Evolutionary conservation across 257 asterid species (phyloP), one percentile per base, ranked within the genome.

Genomic region (Solanum medicagineum): DNA sequence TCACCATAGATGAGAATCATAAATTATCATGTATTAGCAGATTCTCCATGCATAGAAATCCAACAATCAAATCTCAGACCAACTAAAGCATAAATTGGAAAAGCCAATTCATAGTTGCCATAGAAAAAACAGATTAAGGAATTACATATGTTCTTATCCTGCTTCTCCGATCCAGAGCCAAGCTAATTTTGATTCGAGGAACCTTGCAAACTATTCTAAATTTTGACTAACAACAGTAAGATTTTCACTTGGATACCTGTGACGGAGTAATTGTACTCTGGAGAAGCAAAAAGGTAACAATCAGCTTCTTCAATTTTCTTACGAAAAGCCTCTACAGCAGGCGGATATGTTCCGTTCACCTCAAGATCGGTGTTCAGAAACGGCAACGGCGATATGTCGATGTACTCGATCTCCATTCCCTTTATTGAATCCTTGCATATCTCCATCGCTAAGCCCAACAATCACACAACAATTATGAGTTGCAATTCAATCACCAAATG

Each of bases 331-430:
- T 95, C 98, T 8, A 96, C 98, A 2, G 17, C 96, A 1, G 94
- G 91, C 0, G 98, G 99, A 87, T 63, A 95, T 8, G 94, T 92
- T 6, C 98, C 99, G 75, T 92, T 74, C 16, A 92, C 95, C 89
- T 94, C 98, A 8, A 96, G 97, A 91, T 96, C 99, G 4, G 98
- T 95, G 86, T 96, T 96, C 80, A 95, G 69, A 83, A 94, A 89
- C n/a, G 98, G 98, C 79, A 96, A 83, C 0, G 93, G 90, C 16
- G 98, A 94, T 85, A 96, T 94, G 65, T 96, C 99, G 79, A 94
- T 90, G 56, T 91, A 90, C 86, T 96, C 98, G 3, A 95, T 88
- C 87, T 92, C 91, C 92, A 95, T 74, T 45, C 98, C 99, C 4
- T 89, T 80, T 1, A 96, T 63, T 1, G 94, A 88, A 85, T 87